Percentiles rank a stretch among this genome's conserved stretches.
phyloP scores from a whole-genome alignment of 2,329 filamentous ascomycete species.

The Hymenoscyphus linearis region DNA sequence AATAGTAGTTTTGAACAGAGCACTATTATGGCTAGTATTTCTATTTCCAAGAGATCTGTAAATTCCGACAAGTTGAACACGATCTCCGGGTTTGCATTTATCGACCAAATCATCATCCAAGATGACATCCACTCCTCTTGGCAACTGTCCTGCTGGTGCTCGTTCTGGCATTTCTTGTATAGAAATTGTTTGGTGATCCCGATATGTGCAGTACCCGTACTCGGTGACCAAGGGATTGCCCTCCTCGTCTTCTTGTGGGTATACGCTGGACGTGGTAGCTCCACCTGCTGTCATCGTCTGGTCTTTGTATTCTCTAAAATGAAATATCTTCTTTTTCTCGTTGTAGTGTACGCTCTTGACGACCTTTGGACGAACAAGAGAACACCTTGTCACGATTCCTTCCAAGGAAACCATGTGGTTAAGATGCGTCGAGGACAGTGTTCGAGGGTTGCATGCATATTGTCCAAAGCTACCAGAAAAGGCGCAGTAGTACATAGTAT shows the following conservation, averaged over 20 bases:
- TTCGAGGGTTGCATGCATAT: slow-evolving; percentile 90
- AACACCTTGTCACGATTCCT: slow-evolving; percentile 95
- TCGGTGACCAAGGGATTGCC: slow-evolving; percentile 91
- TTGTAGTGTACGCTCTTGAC: slow-evolving; percentile 97
- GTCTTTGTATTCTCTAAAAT: slow-evolving; percentile 86
- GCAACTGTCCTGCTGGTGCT: slow-evolving; percentile 90
- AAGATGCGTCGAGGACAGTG: slow-evolving; percentile 79
- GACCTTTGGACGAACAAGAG: slow-evolving; percentile 92
- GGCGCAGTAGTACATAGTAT: slow-evolving; percentile 92
- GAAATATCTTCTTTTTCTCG: slow-evolving; percentile 78
- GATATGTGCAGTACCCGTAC: slow-evolving; percentile 91
- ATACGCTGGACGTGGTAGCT: slow-evolving; percentile 83
- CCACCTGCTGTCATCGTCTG: slow-evolving; percentile 93
- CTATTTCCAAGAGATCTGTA: slow-evolving; percentile 92
- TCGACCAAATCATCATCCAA: slow-evolving; percentile 96
- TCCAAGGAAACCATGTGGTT: slow-evolving; percentile 98
- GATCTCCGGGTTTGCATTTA: slow-evolving; percentile 87
- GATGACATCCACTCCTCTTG: slow-evolving; percentile 92
- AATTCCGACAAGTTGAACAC: slow-evolving; percentile 94
- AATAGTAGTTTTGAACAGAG: slow-evolving; percentile 89
- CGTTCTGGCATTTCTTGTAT: slow-evolving; percentile 99
- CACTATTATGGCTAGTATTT: slow-evolving; percentile 84
- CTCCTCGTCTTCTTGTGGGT: slow-evolving; percentile 88
- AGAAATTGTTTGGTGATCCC: slow-evolving; percentile 95
- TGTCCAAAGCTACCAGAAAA: slow-evolving; percentile 94